phyloP scores from a whole-genome alignment of 306 rosid genomes.

The Vigna radiata region DNA sequence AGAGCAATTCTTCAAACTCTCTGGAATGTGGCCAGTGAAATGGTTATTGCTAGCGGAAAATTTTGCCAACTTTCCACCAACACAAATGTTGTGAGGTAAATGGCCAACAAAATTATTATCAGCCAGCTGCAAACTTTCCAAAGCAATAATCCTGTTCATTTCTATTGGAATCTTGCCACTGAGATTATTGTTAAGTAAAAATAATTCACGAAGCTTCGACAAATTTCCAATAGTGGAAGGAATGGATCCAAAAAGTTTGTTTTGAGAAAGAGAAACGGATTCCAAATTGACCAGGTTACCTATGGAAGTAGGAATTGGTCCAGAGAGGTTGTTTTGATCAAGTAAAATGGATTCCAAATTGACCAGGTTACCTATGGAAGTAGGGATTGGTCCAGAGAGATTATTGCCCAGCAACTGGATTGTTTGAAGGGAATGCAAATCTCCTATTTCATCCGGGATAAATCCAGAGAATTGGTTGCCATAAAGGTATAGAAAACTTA shows the following conservation, averaged over 20 bases:
- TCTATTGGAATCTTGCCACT: not conserved
- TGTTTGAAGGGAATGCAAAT: too few species aligned
- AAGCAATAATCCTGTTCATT: not conserved
- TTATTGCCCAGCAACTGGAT: too few species aligned
- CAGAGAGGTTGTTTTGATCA: not conserved
- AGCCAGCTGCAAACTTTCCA: not conserved
- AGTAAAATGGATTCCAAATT: not conserved
- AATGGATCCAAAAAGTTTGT: not conserved
- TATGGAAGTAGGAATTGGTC: not conserved
- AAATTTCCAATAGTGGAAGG: too few species aligned
- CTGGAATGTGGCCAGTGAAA: slow-evolving; percentile 16
- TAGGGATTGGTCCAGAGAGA: too few species aligned
- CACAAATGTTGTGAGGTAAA: not conserved
- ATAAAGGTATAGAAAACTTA: too few species aligned
- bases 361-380: slow-evolving; percentile 1
- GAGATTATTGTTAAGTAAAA: not conserved
- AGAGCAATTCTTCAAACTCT: not conserved
- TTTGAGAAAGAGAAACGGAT: too few species aligned
- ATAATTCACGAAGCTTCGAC: accelerated
- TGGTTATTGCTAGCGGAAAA: not conserved
- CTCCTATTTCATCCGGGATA: not conserved
- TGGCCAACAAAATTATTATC: not conserved
- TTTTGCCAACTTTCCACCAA: not conserved
- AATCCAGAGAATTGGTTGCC: too few species aligned
- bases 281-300: too few species aligned